Conservation (phyloP, 352 stramenopile species). For the Globisporangium paroecandrum region DNA sequence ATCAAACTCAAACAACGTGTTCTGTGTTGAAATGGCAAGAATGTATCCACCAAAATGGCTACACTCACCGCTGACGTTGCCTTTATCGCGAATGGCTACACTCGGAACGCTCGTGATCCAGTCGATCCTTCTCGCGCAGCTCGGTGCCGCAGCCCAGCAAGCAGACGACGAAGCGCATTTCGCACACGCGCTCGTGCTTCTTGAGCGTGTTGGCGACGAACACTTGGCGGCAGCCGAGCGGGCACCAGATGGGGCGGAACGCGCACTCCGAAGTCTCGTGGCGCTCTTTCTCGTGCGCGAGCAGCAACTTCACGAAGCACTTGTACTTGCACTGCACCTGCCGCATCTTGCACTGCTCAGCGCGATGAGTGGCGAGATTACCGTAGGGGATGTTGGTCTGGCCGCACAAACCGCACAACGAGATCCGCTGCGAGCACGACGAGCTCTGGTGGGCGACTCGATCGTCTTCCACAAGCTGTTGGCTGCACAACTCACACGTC, state of each 20-base stretch:
- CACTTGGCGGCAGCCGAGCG: conserved; percentile 53
- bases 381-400: conserved; percentile 32
- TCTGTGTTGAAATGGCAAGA: conserved; percentile 1
- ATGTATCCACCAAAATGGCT: background rate
- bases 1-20: background rate
- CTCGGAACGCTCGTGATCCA: conserved; percentile 41
- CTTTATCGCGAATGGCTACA: background rate
- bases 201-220: conserved; percentile 49
- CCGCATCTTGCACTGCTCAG: conserved; percentile 55
- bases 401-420: conserved; percentile 52
- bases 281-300: conserved; percentile 49
- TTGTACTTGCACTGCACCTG: conserved; percentile 45
- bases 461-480: conserved; percentile 36
- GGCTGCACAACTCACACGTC: conserved; percentile 31
- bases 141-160: conserved; percentile 53
- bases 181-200: conserved; percentile 49
- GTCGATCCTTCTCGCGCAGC: conserved; percentile 50
- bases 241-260: conserved; percentile 60
- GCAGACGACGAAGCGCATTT: conserved; percentile 62
- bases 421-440: conserved; percentile 41
- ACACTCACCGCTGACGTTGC: background rate
- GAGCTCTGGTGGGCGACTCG: conserved; percentile 26
- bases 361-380: conserved; percentile 38
- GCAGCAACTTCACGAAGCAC: conserved; percentile 44
- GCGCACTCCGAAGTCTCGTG: conserved; percentile 66